Percentiles rank a stretch among this genome's conserved stretches.
These are phyloP conservation scores for Quaeritorhiza haematococci DNA, from an alignment of 371 early-diverging fungal species.

Conservation along the genomic window DNA sequence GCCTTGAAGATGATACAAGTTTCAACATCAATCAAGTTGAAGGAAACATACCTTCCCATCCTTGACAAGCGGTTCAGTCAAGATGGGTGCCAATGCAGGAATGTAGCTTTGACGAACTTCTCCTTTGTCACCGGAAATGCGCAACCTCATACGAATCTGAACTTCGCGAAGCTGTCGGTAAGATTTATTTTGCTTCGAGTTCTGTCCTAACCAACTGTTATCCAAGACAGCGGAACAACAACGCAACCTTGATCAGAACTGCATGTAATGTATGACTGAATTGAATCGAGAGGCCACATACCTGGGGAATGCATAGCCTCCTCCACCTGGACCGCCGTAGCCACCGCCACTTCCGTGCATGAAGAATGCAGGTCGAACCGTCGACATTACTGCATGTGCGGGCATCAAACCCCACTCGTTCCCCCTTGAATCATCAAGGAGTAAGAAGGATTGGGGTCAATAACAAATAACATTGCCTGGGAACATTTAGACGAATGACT, in stretches of 20 bases:
- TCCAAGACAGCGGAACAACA: no score
- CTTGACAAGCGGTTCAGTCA: constrained; percentile 60
- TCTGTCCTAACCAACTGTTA: constrained; percentile 87
- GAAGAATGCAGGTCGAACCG: constrained; percentile 80
- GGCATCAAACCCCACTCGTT: constrained; percentile 93
- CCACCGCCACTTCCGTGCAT: constrained; percentile 44
- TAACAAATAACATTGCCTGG: neutral
- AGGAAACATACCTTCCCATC: constrained; percentile 35
- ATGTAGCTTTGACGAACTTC: constrained; percentile 83
- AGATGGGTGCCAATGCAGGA: constrained; percentile 61
- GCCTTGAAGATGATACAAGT: no score
- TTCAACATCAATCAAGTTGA: neutral
- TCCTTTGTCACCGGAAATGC: constrained; percentile 75
- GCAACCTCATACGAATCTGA: constrained; percentile 75
- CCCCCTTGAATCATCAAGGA: constrained; percentile 19
- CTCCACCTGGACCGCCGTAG: constrained; percentile 5
- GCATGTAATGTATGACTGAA: no score
- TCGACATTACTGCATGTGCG: constrained; percentile 84
- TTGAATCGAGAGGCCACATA: no score
- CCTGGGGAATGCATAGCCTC: constrained; percentile 25
- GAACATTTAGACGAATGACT: neutral
- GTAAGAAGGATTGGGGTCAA: neutral
- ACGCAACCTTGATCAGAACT: no score
- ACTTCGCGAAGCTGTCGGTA: constrained; percentile 71
- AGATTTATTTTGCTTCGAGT: constrained; percentile 76